Conservation (phyloP, 208 protist genomes). For the Leishmania major region DNA sequence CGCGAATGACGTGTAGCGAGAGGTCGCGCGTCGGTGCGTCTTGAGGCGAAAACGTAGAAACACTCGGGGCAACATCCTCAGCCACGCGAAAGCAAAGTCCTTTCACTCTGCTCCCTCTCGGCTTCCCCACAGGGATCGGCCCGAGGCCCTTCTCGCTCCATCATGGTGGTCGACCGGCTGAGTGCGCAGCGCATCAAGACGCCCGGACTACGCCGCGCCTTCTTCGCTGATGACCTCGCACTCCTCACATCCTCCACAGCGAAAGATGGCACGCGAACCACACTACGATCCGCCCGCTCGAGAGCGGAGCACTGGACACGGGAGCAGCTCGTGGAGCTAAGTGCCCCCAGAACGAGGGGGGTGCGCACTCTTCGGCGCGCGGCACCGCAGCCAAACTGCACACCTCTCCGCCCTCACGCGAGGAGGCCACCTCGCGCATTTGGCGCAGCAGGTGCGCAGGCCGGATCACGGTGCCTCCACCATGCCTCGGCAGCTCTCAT, state of each 20-base stretch:
- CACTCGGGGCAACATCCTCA: not conserved
- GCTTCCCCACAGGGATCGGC: not conserved
- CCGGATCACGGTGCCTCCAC: not conserved
- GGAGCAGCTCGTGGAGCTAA: not conserved
- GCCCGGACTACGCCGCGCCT: not conserved
- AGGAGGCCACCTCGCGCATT: not conserved
- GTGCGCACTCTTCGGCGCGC: not conserved
- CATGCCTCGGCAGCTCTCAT: no score
- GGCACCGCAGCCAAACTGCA: not conserved
- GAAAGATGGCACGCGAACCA: not conserved
- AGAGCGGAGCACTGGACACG: not conserved
- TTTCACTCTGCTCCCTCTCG: not conserved
- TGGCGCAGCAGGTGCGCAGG: not conserved
- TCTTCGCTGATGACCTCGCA: not conserved
- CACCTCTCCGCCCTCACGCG: not conserved
- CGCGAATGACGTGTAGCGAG: not conserved
- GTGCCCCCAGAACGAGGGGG: not conserved
- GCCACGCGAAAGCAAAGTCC: not conserved
- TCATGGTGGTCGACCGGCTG: not conserved
- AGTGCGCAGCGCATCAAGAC: not conserved
- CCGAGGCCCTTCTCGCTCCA: not conserved
- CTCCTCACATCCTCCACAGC: not conserved
- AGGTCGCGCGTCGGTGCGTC: not conserved
- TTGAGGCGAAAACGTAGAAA: not conserved
- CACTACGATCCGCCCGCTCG: not conserved